Evolutionary conservation across 2,329 filamentous ascomycete genomes (phyloP).

Genomic region (Paracamarosporium sp.): DNA sequence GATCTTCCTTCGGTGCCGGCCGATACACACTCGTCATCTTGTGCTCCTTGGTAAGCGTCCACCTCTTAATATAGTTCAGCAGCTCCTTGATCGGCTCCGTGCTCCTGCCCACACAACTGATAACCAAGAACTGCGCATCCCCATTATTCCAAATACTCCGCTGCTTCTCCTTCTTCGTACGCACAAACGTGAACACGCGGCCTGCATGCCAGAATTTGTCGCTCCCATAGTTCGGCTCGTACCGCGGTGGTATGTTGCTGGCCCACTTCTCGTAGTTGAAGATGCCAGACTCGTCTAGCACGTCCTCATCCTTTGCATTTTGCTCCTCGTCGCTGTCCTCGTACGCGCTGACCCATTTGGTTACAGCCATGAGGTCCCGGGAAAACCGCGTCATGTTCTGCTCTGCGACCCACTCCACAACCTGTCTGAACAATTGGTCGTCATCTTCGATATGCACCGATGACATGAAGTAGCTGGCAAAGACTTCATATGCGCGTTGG

Average conservation of each 20-base stretch:
- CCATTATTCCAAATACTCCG: slow-evolving; percentile 25
- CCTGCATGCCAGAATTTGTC: slow-evolving; percentile 54
- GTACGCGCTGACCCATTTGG: slow-evolving; percentile 43
- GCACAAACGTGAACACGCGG: slow-evolving; percentile 48
- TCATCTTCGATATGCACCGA: slow-evolving; percentile 52
- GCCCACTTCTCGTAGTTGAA: slow-evolving; percentile 60
- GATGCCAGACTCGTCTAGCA: slow-evolving; percentile 49
- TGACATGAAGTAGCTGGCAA: slow-evolving; percentile 50
- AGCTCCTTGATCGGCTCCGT: slow-evolving; percentile 57
- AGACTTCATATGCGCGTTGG: slow-evolving; percentile 33
- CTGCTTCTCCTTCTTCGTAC: slow-evolving; percentile 42
- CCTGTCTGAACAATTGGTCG: slow-evolving; percentile 52
- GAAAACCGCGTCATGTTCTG: slow-evolving; percentile 47
- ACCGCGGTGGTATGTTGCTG: slow-evolving; percentile 55
- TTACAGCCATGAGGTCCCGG: slow-evolving; percentile 50
- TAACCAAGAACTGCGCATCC: slow-evolving; percentile 51
- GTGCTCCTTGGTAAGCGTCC: slow-evolving; percentile 51
- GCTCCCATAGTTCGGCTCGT: slow-evolving; percentile 57
- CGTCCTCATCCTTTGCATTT: slow-evolving; percentile 42
- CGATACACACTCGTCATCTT: slow-evolving; percentile 56
- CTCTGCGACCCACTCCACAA: slow-evolving; percentile 53
- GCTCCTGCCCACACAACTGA: slow-evolving; percentile 57
- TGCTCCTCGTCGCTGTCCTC: slow-evolving; percentile 42
- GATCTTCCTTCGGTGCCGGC: slow-evolving; percentile 50
- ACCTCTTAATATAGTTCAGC: slow-evolving; percentile 53